Base-by-base conservation (phyloP, 805 yeast species). In the Barnettozyma salicaria region DNA sequence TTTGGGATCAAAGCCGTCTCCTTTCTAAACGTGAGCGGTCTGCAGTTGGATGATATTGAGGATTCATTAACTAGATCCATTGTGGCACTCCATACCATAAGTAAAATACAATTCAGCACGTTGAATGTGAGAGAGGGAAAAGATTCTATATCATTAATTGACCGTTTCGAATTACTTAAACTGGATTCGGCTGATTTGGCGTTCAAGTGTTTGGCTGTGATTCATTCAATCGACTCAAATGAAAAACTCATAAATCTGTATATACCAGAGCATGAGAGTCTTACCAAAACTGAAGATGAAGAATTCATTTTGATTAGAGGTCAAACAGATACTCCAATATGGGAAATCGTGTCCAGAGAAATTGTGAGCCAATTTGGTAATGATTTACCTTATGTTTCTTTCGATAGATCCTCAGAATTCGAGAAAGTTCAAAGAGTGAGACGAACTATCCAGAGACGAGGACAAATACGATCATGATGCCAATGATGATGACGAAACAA, bases 321-420 rank as follows among this genome's bases (percentile, higher is more conserved):
- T 1, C 71, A 75, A 30, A 74, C 83, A 1, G 85, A 78, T 33
- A 58, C 80, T 2, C 92, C 95, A 0, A 53, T 70, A 1, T 64
- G 70, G 51, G 86, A 78, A 42, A 37, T 79, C 2, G 43, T 47
- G 48, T 62, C 39, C 37, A 55, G 34, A 18, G 48, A 42, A 14
- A 26, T 54, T 3, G 40, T 41, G 9, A 42, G 37, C 19, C 35
- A 42, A 11, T 43, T 45, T 24, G 55, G 47, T 7, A 45, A 34
- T 4, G 47, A 48, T 28, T 43, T 60, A n/a, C 81, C 82, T 1
- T 77, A 66, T 53, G 52, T 76, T 0, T 56, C 70, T 6, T 60
- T 50, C 25, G 55, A 57, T 28, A 53, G 56, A 33, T 51, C 54
- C 32, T 60, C 62, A 22, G 65, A 61, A 21, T 63, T 76, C 14